Evolutionary conservation across 1,284 basidiomycete genomes (phyloP).

Genomic region (Porogramme epimiltina): DNA sequence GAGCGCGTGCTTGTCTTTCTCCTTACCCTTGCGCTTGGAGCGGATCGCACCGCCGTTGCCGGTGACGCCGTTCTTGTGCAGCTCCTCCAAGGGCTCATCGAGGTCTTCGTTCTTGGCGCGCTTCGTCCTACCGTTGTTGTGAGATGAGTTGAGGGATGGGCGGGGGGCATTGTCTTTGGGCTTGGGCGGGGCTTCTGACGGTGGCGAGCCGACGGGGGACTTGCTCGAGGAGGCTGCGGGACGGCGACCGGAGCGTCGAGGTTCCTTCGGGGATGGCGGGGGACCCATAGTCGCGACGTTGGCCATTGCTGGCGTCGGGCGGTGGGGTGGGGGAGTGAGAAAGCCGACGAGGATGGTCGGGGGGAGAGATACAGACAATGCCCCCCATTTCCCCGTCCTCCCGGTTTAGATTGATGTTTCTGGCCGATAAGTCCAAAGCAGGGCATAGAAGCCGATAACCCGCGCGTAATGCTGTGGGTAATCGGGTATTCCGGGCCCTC

Average conservation of each 20-base stretch:
- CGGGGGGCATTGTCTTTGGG: conserved; percentile 43
- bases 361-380: conserved; percentile 24
- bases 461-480: neutral
- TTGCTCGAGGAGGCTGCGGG: conserved; percentile 70
- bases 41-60: conserved; percentile 45
- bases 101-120: conserved; percentile 73
- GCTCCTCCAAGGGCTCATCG: conserved; percentile 60
- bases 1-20: conserved; percentile 49
- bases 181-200: conserved; percentile 49
- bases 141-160: conserved; percentile 44
- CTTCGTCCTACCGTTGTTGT: conserved; percentile 51
- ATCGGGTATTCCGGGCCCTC: conserved; percentile 11
- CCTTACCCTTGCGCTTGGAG: conserved; percentile 58
- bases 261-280: conserved; percentile 74
- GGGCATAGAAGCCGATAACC: conserved; percentile 4
- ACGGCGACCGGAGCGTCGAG: conserved; percentile 73
- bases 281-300: conserved; percentile 60
- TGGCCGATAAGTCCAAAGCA: conserved; percentile 13
- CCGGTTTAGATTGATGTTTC: conserved; percentile 15
- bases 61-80: conserved; percentile 45
- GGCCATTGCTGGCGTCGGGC: conserved; percentile 27
- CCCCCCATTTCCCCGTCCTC: conserved; percentile 22
- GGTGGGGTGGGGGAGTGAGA: conserved; percentile 18
- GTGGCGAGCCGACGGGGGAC: conserved; percentile 68
- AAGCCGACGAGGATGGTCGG: conserved; percentile 17